Conservation (phyloP, 108 stramenopile genomes). For the Epithemia pelagica region DNA sequence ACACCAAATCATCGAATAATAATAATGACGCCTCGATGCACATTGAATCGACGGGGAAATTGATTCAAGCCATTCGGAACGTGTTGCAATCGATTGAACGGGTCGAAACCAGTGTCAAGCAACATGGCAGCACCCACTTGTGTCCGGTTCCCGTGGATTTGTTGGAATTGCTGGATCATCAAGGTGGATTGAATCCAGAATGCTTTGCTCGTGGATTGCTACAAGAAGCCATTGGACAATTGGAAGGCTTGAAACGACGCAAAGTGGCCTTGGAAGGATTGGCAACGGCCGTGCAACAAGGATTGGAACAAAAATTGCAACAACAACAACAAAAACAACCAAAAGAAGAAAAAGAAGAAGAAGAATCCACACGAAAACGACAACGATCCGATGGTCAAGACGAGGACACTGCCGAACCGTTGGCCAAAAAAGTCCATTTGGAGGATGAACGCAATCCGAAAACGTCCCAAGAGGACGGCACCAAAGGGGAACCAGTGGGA, state of each 20-base stretch:
- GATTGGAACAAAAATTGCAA: conserved; percentile 21
- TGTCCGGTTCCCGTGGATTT: conserved; percentile 73
- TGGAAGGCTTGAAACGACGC: conserved; percentile 60
- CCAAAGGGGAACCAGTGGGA: no score
- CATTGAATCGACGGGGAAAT: conserved; percentile 49
- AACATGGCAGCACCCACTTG: conserved; percentile 38
- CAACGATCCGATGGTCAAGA: no score
- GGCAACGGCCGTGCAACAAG: conserved; percentile 52
- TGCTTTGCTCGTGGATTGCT: conserved; percentile 72
- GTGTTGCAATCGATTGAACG: conserved; percentile 34
- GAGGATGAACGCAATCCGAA: no score
- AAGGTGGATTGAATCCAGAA: conserved; percentile 65
- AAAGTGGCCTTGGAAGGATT: conserved; percentile 68
- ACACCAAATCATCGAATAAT: no score
- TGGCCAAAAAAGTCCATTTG: no score
- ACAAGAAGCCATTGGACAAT: conserved; percentile 57
- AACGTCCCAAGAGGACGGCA: no score
- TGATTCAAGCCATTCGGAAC: conserved; percentile 46
- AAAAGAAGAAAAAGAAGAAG: not conserved
- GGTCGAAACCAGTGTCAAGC: conserved; percentile 51
- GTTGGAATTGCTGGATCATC: conserved; percentile 71
- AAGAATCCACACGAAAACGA: not conserved
- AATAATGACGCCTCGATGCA: conserved; percentile 58
- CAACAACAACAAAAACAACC: not conserved
- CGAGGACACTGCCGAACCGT: no score